phyloP scores from a whole-genome alignment of 129 eudicot genomes.

The Chrysanthemum makinoi region DNA sequence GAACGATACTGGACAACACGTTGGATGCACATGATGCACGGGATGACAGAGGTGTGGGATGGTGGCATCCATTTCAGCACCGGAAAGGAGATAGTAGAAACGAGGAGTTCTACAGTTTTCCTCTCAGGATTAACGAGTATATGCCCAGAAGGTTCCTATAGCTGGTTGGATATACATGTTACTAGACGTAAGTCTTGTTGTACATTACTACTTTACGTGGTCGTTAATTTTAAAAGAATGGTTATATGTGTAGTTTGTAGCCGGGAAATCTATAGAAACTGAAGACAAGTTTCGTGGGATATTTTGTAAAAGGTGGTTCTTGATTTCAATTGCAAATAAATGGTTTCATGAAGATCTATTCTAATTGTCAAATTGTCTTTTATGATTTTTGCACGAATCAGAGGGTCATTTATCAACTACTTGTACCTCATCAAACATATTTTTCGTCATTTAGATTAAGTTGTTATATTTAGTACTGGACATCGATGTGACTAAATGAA shows the following conservation, averaged over 20 bases:
- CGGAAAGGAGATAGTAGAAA: constrained; percentile 81
- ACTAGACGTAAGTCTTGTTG: constrained; percentile 29
- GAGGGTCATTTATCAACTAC: background rate
- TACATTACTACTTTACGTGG: constrained; percentile 24
- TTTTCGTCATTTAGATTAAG: too few species aligned
- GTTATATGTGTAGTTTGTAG: constrained; percentile 26
- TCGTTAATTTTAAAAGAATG: constrained; percentile 13
- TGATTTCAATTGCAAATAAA: background rate
- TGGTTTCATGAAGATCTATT: background rate
- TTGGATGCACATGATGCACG: constrained; percentile 52
- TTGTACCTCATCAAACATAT: too few species aligned
- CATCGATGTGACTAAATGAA: background rate
- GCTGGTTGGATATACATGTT: constrained; percentile 16
- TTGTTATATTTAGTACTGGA: background rate
- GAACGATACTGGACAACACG: constrained; percentile 72
- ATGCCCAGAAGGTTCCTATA: constrained; percentile 68
- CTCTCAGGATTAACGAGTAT: constrained; percentile 60
- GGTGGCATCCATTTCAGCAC: constrained; percentile 87
- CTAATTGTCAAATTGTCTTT: background rate
- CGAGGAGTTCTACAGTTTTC: constrained; percentile 82
- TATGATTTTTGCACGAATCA: background rate
- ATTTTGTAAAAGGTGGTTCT: background rate
- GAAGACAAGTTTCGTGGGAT: constrained; percentile 23
- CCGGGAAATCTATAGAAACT: constrained; percentile 16
- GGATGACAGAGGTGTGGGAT: constrained; percentile 82